Base-by-base conservation (phyloP, 2,329 filamentous ascomycete species). In the Leptodontidium sp. region DNA sequence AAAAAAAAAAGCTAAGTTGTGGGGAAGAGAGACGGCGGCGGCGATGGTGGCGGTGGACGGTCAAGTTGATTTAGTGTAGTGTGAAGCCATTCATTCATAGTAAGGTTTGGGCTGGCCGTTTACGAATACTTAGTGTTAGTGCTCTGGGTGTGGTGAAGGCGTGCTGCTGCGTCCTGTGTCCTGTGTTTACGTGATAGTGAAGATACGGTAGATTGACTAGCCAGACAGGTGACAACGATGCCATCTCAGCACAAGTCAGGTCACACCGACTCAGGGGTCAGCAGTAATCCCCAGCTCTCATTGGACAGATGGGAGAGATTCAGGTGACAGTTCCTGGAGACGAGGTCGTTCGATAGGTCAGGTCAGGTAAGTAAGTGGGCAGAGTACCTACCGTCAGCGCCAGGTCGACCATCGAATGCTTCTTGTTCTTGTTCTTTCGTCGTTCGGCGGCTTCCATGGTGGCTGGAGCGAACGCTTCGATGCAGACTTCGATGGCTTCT, bases 401-500 rank as follows among this genome's bases (percentile, higher is more conserved):
- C 4, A 6, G 29, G 29, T 6, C 29, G 29, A 32, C 4, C 29
- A 32, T 43, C 38, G 32, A 57, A 63, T 63, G 52, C 59, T 32
- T 32, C 29, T 32, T 32, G 59, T 32, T 32, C 29, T 1, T 32
- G 59, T 65, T 64, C 59, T 64, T 50, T 69, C 65, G 70, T 71
- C 59, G 64, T 70, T 73, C 68, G 70, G 68, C 65, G 70, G 69
- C 69, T 72, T 74, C 72, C 69, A 71, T 71, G 57, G 72, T 73
- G 72, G 70, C 71, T 74, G 62, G 65, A 49, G 14, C 61, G 26
- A 63, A 69, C 63, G 58, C 68, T 75, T 75, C 73, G 47, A 64
- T 73, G 72, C 68, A 70, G 66, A 21, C 64, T 74, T 73, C 73
- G 61, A 70, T 66, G 67, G 68, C 72, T 73, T 75, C 72, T 73